Evolutionary conservation across 78 protist genomes (phyloP).

Genomic region (Dictyostelium brefeldianum): DNA sequence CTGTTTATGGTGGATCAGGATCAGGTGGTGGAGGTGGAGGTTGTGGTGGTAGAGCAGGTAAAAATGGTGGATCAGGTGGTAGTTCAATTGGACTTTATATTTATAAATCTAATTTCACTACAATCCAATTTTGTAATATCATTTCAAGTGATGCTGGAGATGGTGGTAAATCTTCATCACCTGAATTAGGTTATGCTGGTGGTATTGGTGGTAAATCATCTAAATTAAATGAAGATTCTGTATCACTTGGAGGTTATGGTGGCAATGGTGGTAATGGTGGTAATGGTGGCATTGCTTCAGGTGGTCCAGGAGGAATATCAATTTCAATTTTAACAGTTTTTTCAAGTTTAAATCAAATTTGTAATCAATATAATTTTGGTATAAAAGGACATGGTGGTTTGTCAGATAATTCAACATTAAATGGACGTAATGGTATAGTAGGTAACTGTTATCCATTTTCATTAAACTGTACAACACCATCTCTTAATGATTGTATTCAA

Average conservation of each 20-base stretch:
- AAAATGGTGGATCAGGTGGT: conserved; percentile 16
- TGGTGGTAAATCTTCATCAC: background rate
- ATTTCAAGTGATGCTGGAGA: conserved; percentile 11
- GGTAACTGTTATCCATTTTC: background rate
- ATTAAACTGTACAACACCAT: background rate
- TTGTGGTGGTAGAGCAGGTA: conserved; percentile 20
- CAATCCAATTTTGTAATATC: conserved; percentile 9
- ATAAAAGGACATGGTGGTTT: background rate
- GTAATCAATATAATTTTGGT: background rate
- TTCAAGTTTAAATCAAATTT: background rate
- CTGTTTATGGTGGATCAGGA: conserved; percentile 4
- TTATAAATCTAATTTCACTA: background rate
- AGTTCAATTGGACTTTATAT: conserved; percentile 34
- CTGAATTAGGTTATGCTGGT: conserved; percentile 15
- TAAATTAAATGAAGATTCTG: background rate
- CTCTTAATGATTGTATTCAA: background rate
- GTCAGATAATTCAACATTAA: background rate
- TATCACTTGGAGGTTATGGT: conserved; percentile 11
- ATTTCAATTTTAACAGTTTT: background rate
- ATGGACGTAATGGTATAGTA: conserved; percentile 1
- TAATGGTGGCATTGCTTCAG: background rate
- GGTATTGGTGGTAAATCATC: background rate
- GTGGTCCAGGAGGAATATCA: background rate
- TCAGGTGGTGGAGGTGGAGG: conserved; percentile 51
- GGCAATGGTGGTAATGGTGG: conserved; percentile 17